Evolutionary conservation across 179 eudicot species (phyloP), one percentile per base, ranked within the genome.

Genomic region (Beta lomatogona): DNA sequence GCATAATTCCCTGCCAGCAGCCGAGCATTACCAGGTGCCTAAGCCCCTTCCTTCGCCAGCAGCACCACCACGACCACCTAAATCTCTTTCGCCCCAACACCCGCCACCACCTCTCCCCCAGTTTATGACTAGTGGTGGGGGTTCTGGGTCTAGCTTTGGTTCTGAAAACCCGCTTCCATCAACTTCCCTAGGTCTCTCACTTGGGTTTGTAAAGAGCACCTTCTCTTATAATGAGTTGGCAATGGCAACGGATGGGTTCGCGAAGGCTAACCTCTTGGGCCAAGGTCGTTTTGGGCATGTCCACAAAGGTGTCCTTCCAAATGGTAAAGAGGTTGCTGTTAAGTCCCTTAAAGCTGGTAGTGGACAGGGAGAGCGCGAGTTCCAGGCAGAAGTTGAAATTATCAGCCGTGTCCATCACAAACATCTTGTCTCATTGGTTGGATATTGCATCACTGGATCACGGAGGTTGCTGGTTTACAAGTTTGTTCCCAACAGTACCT

Each of bases 251-350:
- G 85, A 93, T 89, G 93, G 92, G 21, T 95, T 95, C 81, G 88
- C 98, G 0, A 89, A 92, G 57, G 90, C 93, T n/a, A 92, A 95
- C 79, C 88, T 95, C 31, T 90, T 95, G 63, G 99, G 99, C 36
- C 99, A 95, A 87, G 99, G 99, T 82, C 98, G 99, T 63, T 95
- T 95, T 86, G 99, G 99, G 22, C 92, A 89, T 86, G 99, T 95
- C 45, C 97, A 95, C 71, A 91, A 84, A 74, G 99, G 99, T 60
- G 86, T 95, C 71, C 95, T 95, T 84, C 99, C 98, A 12, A 95
- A 92, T 78, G 99, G 99, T 41, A 95, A 95, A 86, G 98, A 95
- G 77, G 95, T 95, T 69, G 99, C 98, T 1, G 91, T 95, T 70
- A 95, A 95, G 89, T 89, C 92, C n/a, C 88, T 95, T 71, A 95